Percentiles rank a stretch among this genome's conserved stretches.
These are phyloP conservation scores for Cokeromyces recurvatus DNA, from an alignment of 371 early-diverging fungal species.

Conservation along the genomic window DNA sequence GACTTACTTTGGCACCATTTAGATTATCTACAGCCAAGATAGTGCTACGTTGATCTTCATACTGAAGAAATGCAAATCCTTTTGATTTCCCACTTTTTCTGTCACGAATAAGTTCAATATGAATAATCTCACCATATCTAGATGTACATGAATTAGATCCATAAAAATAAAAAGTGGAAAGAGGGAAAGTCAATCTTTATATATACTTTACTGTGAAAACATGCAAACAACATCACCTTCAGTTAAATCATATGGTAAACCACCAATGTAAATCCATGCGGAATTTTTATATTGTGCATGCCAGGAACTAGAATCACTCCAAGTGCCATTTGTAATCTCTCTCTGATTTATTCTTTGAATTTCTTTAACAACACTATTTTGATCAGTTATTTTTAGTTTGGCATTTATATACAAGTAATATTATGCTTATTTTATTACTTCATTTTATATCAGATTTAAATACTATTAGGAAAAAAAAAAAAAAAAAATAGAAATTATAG, in stretches of 20 bases:
- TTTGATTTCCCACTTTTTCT: constrained; percentile 81
- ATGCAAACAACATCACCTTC: constrained; percentile 92
- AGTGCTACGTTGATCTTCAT: constrained; percentile 90
- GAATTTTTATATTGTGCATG: constrained; percentile 88
- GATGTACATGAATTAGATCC: too few relatives aligned
- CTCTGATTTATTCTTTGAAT: constrained; percentile 68
- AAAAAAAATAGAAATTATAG: background rate
- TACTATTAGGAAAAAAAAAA: constrained; percentile 1
- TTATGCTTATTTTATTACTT: too few relatives aligned
- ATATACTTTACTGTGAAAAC: constrained; percentile 92
- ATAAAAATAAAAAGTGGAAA: background rate
- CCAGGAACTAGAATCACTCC: constrained; percentile 67
- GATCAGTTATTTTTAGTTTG: background rate
- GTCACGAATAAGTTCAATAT: constrained; percentile 84
- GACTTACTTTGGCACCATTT: constrained; percentile 76
- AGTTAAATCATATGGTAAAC: constrained; percentile 77
- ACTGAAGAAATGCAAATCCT: constrained; percentile 91
- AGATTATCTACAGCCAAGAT: constrained; percentile 94
- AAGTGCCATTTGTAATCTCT: constrained; percentile 48
- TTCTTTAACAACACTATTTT: constrained; percentile 63
- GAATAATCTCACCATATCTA: constrained; percentile 87
- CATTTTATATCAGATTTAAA: constrained; percentile 7
- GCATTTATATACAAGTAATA: background rate
- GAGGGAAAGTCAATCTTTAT: background rate
- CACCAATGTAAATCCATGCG: constrained; percentile 88